Evolutionary conservation across 192 early-diverging fungal species (phyloP).

Genomic region (Coemansia sp.): DNA sequence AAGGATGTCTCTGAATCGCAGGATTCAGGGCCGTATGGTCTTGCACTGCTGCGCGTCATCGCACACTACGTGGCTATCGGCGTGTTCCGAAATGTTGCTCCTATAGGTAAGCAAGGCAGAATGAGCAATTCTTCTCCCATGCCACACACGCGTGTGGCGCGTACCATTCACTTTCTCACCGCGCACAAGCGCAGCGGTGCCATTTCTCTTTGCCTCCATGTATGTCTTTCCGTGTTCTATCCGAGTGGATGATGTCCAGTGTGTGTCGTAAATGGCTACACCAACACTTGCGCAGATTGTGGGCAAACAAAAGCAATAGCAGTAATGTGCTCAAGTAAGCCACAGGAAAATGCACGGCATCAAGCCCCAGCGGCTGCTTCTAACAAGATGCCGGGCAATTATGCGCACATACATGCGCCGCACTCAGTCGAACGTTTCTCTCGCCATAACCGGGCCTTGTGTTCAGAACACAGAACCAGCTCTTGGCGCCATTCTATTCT

Average conservation of each 20-base stretch:
- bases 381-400: not conserved
- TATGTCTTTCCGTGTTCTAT: not conserved
- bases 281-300: not conserved
- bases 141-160: not conserved
- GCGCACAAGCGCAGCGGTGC: not conserved
- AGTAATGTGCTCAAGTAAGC: not conserved
- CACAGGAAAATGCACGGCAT: constrained; percentile 7
- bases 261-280: not conserved
- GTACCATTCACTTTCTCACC: not conserved
- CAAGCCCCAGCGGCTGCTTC: not conserved
- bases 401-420: constrained; percentile 9
- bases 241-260: too few species aligned
- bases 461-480: not conserved
- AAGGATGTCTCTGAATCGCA: constrained; percentile 17
- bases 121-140: not conserved
- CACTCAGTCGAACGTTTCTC: constrained; percentile 1
- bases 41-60: constrained; percentile 51
- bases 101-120: constrained; percentile 44
- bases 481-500: not conserved
- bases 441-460: not conserved
- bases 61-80: constrained; percentile 55
- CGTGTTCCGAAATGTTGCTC: constrained; percentile 54
- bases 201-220: not conserved
- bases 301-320: not conserved
- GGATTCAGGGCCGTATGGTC: constrained; percentile 46